phyloP scores from a whole-genome alignment of 1,284 basidiomycete genomes.

The Phellopilus nigrolimitatus region DNA sequence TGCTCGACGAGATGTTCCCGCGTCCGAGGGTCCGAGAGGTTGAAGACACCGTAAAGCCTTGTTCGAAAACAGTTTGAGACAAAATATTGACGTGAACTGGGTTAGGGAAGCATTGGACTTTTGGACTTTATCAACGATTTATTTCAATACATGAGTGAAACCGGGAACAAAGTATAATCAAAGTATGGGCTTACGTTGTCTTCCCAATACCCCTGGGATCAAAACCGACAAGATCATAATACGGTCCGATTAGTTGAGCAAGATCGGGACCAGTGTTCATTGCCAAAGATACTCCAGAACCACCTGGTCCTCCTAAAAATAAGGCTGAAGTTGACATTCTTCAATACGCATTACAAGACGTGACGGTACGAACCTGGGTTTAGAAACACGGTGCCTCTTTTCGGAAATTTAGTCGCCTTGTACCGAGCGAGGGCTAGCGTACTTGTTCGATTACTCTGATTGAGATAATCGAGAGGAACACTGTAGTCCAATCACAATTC shows the following conservation, averaged over 20 bases:
- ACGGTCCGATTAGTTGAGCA: slow-evolving; percentile 26
- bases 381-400: slow-evolving; percentile 26
- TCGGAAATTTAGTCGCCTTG: slow-evolving; percentile 22
- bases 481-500: slow-evolving; percentile 14
- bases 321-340: neutral
- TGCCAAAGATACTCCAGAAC: slow-evolving; percentile 20
- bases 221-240: slow-evolving; percentile 40
- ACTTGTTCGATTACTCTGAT: slow-evolving; percentile 26
- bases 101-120: slow-evolving; percentile 33
- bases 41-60: slow-evolving; percentile 33
- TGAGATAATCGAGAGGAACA: slow-evolving; percentile 32
- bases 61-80: slow-evolving; percentile 34
- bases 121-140: slow-evolving; percentile 27
- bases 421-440: slow-evolving; percentile 28
- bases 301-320: slow-evolving; percentile 29
- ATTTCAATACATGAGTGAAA: neutral
- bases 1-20: slow-evolving; percentile 32
- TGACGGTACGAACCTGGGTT: slow-evolving; percentile 29
- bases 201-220: slow-evolving; percentile 40
- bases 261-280: neutral
- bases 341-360: neutral
- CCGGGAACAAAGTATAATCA: neutral
- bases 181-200: slow-evolving; percentile 27
- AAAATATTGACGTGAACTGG: slow-evolving; percentile 29
- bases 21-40: slow-evolving; percentile 26